A percentile compares a stretch with the other conserved stretches of the same genome.
These are phyloP conservation scores for Xylaria digitata DNA, from an alignment of 2,329 filamentous ascomycete species.

Conservation along the genomic window DNA sequence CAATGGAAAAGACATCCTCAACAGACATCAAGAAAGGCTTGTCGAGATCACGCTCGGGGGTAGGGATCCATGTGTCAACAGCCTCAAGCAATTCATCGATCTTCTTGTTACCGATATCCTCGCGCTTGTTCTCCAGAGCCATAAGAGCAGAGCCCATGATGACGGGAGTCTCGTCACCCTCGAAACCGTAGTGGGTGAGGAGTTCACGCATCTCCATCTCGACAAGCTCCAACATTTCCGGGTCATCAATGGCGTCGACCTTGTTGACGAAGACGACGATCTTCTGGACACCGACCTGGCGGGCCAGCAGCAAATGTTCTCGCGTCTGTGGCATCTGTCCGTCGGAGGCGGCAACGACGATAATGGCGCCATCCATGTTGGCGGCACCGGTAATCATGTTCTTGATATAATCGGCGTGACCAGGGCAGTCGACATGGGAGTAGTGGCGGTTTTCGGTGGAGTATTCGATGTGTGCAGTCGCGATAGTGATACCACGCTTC, in stretches of 20 bases:
- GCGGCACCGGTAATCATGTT: slow-evolving; percentile 99
- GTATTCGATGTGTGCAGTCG: slow-evolving; percentile 98
- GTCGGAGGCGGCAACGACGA: slow-evolving; percentile 97
- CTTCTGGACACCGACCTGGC: slow-evolving; percentile 97
- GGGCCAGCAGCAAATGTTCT: slow-evolving; percentile 96
- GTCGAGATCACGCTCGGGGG: slow-evolving; percentile 90
- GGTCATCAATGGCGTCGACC: slow-evolving; percentile 95
- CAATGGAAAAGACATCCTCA: slow-evolving; percentile 90
- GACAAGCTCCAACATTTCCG: slow-evolving; percentile 99
- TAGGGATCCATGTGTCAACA: slow-evolving; percentile 96
- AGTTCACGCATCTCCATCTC: slow-evolving; percentile 99
- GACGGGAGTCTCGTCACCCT: slow-evolving; percentile 97
- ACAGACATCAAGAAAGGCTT: slow-evolving; percentile 99
- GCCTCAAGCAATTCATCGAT: slow-evolving; percentile 92
- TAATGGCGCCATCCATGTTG: slow-evolving; percentile 99
- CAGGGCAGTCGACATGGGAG: slow-evolving; percentile 99
- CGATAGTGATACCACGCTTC: slow-evolving; percentile 99
- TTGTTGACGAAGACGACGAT: slow-evolving; percentile 99
- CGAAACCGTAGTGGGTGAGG: slow-evolving; percentile 90
- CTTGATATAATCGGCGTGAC: slow-evolving; percentile 99
- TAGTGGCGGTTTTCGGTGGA: slow-evolving; percentile 94
- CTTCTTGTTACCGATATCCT: slow-evolving; percentile 86
- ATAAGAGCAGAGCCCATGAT: slow-evolving; percentile 97
- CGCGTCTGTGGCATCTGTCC: slow-evolving; percentile 99
- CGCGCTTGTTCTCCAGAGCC: slow-evolving; percentile 86